Conservation (phyloP, 257 asterid genomes). For the Solanum lignicaule region DNA sequence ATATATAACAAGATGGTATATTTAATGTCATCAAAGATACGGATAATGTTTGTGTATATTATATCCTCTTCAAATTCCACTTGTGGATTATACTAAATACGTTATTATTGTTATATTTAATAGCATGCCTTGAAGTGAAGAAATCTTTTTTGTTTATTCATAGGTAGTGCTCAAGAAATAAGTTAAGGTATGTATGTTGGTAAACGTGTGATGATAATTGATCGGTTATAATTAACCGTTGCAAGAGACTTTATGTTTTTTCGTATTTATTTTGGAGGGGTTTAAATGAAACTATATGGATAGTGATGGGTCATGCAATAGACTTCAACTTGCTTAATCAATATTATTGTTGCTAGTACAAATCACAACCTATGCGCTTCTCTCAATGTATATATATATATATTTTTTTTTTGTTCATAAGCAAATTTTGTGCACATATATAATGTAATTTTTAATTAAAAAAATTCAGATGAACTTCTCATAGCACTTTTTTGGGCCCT, state of each 20-base stretch:
- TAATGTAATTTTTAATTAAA: too few species aligned
- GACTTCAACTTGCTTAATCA: not conserved
- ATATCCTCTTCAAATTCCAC: rapidly evolving
- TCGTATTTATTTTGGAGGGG: not conserved
- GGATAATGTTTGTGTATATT: rapidly evolving
- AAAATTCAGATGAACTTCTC: not conserved
- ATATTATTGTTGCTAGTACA: not conserved
- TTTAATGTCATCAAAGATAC: not conserved
- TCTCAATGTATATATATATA: not conserved
- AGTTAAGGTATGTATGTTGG: not conserved
- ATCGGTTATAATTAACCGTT: not conserved
- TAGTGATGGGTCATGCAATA: not conserved
- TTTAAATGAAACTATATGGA: not conserved
- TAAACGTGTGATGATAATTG: not conserved
- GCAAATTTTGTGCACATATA: not conserved
- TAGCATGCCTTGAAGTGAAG: not conserved
- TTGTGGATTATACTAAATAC: too few species aligned
- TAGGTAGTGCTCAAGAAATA: not conserved
- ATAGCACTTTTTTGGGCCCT: not conserved
- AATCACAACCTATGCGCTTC: not conserved
- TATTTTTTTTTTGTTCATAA: not conserved
- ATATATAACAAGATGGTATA: not conserved
- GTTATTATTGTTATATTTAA: not conserved
- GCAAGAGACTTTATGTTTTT: not conserved
- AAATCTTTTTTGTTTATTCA: not conserved